A percentile compares a stretch with the other conserved stretches of the same genome.
phyloP scores from a whole-genome alignment of 768 basidiomycete genomes.

The Russula virescens region DNA sequence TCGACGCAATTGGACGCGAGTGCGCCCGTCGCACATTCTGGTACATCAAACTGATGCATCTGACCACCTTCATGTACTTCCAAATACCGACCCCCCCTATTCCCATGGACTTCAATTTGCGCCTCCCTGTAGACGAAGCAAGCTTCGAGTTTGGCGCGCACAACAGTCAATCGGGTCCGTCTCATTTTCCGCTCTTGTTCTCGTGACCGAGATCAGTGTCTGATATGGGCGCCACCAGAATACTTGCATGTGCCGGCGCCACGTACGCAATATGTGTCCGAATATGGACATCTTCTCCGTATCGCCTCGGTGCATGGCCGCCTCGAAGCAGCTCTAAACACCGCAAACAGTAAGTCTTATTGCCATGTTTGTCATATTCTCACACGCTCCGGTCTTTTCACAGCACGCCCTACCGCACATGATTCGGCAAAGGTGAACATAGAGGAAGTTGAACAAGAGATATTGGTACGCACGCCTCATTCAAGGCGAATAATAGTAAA shows the following conservation, averaged over 20 bases:
- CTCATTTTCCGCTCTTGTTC: background rate
- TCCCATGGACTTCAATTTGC: constrained; percentile 48
- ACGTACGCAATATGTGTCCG: constrained; percentile 56
- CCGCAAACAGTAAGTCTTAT: constrained; percentile 40
- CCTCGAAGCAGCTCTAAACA: constrained; percentile 46
- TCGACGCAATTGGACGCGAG: constrained; percentile 64
- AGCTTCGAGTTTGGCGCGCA: constrained; percentile 56
- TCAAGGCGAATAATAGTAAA: background rate
- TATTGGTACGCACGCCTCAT: constrained; percentile 15
- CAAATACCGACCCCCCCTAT: constrained; percentile 35
- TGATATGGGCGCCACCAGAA: constrained; percentile 38
- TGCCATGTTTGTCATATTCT: constrained; percentile 1
- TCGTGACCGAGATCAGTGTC: background rate
- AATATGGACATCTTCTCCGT: constrained; percentile 72
- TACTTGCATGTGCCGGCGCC: constrained; percentile 62
- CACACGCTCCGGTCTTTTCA: background rate
- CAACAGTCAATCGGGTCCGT: constrained; percentile 20
- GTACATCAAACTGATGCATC: constrained; percentile 62
- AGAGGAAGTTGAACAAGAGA: constrained; percentile 18
- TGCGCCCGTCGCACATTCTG: constrained; percentile 79
- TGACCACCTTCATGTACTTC: constrained; percentile 38
- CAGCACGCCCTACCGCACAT: background rate
- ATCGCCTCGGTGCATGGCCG: constrained; percentile 58
- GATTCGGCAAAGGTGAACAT: constrained; percentile 7
- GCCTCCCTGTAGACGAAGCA: constrained; percentile 76